Evolutionary conservation across 805 yeast species (phyloP).

Genomic region (Saccharomycopsis amapae): DNA sequence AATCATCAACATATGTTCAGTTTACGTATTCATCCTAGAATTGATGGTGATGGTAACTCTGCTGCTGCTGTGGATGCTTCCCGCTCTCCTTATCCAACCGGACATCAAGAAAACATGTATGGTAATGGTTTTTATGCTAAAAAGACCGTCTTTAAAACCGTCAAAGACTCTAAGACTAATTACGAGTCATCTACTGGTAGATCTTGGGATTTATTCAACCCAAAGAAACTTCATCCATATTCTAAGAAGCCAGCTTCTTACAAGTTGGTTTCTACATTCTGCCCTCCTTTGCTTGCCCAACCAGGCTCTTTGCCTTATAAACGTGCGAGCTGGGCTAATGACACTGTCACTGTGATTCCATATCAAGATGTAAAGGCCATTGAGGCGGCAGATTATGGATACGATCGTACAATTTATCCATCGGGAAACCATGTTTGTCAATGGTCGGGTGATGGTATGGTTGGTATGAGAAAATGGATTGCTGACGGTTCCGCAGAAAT

Average conservation of each 20-base stretch:
- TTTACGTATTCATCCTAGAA: constrained; percentile 70
- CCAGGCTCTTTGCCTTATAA: constrained; percentile 68
- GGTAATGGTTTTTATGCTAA: constrained; percentile 72
- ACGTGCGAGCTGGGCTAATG: constrained; percentile 77
- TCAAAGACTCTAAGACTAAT: constrained; percentile 56
- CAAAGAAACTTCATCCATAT: constrained; percentile 55
- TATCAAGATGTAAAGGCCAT: constrained; percentile 42
- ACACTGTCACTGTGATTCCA: constrained; percentile 62
- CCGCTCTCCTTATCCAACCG: constrained; percentile 51
- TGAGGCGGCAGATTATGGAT: constrained; percentile 37
- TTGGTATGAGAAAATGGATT: constrained; percentile 64
- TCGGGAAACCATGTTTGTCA: constrained; percentile 76
- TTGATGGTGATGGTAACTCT: constrained; percentile 75
- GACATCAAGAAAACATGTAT: constrained; percentile 63
- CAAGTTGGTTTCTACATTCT: constrained; percentile 68
- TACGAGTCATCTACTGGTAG: constrained; percentile 57
- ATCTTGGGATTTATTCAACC: constrained; percentile 75
- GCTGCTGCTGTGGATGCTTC: constrained; percentile 61
- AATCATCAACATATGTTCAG: constrained; percentile 82
- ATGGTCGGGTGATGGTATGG: constrained; percentile 60
- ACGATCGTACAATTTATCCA: constrained; percentile 44
- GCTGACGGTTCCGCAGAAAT: constrained; percentile 52
- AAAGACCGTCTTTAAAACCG: constrained; percentile 60
- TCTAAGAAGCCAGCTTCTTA: constrained; percentile 72
- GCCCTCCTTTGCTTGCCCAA: constrained; percentile 67